These are phyloP conservation scores for Nakaseomyces delphensis DNA, from an alignment of 1,139 yeast genomes.

Conservation along the genomic window DNA sequence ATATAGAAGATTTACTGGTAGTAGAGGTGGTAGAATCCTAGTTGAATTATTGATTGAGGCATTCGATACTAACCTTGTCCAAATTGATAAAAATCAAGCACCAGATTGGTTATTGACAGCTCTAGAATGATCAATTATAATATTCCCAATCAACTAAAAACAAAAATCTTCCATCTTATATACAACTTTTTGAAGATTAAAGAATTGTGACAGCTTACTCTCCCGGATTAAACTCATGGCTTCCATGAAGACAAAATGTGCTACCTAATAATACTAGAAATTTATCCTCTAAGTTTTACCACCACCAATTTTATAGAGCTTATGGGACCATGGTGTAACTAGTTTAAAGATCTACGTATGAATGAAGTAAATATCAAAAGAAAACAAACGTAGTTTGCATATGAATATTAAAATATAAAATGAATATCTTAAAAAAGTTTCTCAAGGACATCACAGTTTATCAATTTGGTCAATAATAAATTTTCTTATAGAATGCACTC, in stretches of 20 bases:
- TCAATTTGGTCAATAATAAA: slow-evolving; percentile 9
- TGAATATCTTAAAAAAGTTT: not conserved
- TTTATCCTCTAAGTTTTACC: no score
- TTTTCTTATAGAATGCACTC: slow-evolving; percentile 12
- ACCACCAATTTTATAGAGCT: no score
- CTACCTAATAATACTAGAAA: no score
- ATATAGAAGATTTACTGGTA: slow-evolving; percentile 85
- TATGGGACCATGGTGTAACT: no score
- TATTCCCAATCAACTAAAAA: no score
- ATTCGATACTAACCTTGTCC: slow-evolving; percentile 28
- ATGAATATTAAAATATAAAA: not conserved
- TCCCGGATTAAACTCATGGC: not conserved
- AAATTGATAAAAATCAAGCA: slow-evolving; percentile 25
- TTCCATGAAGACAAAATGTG: not conserved
- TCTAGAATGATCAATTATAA: no score
- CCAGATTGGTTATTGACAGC: slow-evolving; percentile 30
- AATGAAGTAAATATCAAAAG: no score
- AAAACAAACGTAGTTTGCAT: not conserved
- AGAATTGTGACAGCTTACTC: not conserved
- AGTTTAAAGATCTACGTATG: no score
- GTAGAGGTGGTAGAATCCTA: slow-evolving; percentile 81
- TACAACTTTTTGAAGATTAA: not conserved
- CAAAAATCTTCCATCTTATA: no score
- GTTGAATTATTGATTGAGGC: slow-evolving; percentile 85
- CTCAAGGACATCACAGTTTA: not conserved